Conservation (phyloP, 306 rosid species). For the Cucumis melo region DNA sequence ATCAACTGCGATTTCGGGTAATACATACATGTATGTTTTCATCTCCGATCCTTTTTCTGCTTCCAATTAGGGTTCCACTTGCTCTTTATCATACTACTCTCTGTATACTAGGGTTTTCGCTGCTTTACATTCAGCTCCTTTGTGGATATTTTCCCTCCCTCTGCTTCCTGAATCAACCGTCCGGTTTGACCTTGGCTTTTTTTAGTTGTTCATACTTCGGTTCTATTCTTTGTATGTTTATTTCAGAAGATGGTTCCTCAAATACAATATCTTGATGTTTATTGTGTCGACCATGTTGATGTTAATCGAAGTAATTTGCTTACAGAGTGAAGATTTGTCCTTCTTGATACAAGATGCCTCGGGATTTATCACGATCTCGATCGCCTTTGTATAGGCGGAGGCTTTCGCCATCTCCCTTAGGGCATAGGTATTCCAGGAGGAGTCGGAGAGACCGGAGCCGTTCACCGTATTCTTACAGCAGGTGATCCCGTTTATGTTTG, state of each 20-base stretch:
- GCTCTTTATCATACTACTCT: not conserved
- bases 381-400: conserved; percentile 77
- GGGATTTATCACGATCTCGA: conserved; percentile 73
- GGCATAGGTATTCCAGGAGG: conserved; percentile 57
- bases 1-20: not conserved
- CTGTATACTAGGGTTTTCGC: not conserved
- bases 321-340: conserved; percentile 3
- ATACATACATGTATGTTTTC: not conserved
- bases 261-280: not conserved
- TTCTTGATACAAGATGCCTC: conserved; percentile 47
- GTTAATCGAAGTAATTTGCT: not conserved
- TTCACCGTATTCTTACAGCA: conserved; percentile 74
- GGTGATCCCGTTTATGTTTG: conserved; percentile 65
- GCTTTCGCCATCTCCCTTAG: conserved; percentile 70
- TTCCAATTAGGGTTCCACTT: not conserved
- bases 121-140: not conserved
- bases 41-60: not conserved
- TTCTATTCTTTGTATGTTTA: not conserved
- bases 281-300: not conserved
- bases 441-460: conserved; percentile 72
- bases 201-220: not conserved
- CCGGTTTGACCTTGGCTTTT: conserved; percentile 1
- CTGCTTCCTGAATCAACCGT: conserved; percentile 5
- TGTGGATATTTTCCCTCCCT: not conserved
- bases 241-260: not conserved